Conservation (phyloP, 352 stramenopile genomes). For the Pythium angustatum region DNA sequence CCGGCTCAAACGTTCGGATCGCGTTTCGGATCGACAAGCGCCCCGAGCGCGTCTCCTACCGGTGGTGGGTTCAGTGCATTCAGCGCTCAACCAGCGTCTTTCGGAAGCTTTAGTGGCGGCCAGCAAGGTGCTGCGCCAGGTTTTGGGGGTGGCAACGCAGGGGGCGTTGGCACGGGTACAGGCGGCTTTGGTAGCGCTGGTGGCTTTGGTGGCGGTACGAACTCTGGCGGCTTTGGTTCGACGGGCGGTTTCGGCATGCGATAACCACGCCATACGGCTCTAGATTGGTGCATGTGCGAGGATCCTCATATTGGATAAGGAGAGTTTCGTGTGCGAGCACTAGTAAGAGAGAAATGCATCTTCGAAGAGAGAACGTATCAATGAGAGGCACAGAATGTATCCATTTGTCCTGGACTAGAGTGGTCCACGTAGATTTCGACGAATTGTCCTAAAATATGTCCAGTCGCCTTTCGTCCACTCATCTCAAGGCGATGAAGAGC, state of each 20-base stretch:
- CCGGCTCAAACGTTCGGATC: slow-evolving; percentile 26
- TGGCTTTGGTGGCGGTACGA: slow-evolving; percentile 12
- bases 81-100: slow-evolving; percentile 24
- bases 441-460: background rate
- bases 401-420: background rate
- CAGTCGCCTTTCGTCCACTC: background rate
- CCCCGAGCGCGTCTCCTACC: slow-evolving; percentile 21
- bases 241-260: slow-evolving; percentile 11
- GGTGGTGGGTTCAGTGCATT: slow-evolving; percentile 42
- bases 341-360: background rate
- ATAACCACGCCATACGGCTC: background rate
- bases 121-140: slow-evolving; percentile 5
- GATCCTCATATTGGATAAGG: no score
- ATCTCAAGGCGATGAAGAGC: no score
- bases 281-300: no score
- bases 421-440: background rate
- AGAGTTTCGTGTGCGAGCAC: background rate
- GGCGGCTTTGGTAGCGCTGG: slow-evolving; percentile 32
- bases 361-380: no score
- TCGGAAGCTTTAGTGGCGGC: slow-evolving; percentile 23
- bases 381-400: background rate
- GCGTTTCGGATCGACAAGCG: slow-evolving; percentile 34
- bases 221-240: slow-evolving; percentile 13
- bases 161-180: slow-evolving; percentile 31
- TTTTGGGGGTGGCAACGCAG: slow-evolving; percentile 19